Conservation (phyloP, 1,284 basidiomycete species). For the Wallemia mellicola region DNA sequence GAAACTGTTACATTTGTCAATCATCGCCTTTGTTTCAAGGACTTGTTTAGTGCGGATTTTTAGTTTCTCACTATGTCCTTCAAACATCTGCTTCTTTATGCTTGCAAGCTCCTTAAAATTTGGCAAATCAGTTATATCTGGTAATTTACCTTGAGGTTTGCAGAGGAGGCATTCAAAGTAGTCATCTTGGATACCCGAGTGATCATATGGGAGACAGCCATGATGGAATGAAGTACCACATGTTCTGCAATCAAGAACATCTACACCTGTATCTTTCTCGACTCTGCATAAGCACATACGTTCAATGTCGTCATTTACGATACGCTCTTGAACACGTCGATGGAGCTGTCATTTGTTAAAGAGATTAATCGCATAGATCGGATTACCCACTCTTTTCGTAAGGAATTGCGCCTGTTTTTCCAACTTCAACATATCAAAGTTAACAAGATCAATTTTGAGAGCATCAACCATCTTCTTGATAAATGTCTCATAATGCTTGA, state of each 20-base stretch:
- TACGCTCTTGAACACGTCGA: neutral
- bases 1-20: too few relatives aligned
- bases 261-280: neutral
- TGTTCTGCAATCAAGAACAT: neutral
- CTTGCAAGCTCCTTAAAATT: neutral
- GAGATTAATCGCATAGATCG: neutral
- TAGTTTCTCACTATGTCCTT: neutral
- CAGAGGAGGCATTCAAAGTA: neutral
- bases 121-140: neutral
- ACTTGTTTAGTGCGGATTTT: neutral
- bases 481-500: neutral
- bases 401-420: neutral
- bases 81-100: neutral
- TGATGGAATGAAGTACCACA: neutral
- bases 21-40: too few relatives aligned
- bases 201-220: neutral
- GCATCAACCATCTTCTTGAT: neutral
- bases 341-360: neutral
- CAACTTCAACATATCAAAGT: slow-evolving; percentile 1
- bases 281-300: neutral
- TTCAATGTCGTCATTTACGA: neutral
- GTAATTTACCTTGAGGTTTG: neutral
- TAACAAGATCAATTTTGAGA: neutral
- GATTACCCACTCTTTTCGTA: neutral
- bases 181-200: neutral